A percentile compares a stretch with the other conserved stretches of the same genome.
phyloP scores from a whole-genome alignment of 2,329 filamentous ascomycete species.

The Neofusicoccum kwambonambiense region DNA sequence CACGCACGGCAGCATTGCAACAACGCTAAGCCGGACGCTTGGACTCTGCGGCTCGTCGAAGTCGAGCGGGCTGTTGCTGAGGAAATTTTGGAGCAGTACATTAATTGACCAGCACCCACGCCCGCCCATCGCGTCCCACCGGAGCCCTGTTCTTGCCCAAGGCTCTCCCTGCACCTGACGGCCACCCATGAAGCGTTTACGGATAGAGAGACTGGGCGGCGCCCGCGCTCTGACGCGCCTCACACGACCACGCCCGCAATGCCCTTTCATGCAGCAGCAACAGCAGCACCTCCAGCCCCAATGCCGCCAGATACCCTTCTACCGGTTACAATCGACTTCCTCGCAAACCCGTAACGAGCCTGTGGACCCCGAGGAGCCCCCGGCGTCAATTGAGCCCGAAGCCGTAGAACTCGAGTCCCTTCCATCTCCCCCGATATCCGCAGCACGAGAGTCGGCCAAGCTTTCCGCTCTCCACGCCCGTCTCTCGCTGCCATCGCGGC shows the following conservation, averaged over 20 bases:
- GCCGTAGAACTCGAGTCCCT: slow-evolving; percentile 39
- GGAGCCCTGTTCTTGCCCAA: slow-evolving; percentile 3
- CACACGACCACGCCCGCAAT: slow-evolving; percentile 45
- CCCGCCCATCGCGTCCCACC: slow-evolving; percentile 14
- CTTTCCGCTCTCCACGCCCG: slow-evolving; percentile 90
- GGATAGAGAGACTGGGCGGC: slow-evolving; percentile 59
- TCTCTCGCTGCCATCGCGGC: slow-evolving; percentile 74
- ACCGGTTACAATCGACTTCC: slow-evolving; percentile 29
- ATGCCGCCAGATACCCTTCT: slow-evolving; percentile 16
- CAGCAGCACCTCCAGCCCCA: slow-evolving; percentile 14
- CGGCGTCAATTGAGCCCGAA: background rate
- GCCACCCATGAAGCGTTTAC: slow-evolving; percentile 59
- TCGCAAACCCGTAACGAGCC: background rate
- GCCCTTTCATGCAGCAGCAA: slow-evolving; percentile 26
- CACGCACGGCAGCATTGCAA: background rate
- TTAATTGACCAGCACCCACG: slow-evolving; percentile 14
- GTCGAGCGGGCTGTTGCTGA: slow-evolving; percentile 14
- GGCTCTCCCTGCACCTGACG: background rate
- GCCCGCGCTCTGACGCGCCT: slow-evolving; percentile 52
- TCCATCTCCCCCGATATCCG: slow-evolving; percentile 69
- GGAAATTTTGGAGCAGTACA: slow-evolving; percentile 18
- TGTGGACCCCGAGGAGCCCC: background rate
- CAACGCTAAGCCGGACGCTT: background rate
- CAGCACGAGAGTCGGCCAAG: slow-evolving; percentile 75
- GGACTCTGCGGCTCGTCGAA: slow-evolving; percentile 10